These are phyloP conservation scores for Poa pratensis DNA, from an alignment of 176 grass and related monocot genomes.

Conservation along the genomic window DNA sequence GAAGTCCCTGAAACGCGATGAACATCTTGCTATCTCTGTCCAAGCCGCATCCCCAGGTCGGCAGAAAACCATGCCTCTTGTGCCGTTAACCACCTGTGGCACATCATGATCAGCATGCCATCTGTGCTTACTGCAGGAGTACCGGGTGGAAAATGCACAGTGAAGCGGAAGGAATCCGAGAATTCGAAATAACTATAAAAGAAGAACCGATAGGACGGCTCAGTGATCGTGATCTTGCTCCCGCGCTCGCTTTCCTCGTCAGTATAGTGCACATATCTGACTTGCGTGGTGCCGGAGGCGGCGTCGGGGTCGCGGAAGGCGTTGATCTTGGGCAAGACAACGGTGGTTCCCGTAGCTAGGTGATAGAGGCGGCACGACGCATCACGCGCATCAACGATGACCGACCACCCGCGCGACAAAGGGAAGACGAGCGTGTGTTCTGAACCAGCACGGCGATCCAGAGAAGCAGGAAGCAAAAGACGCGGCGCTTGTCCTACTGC, in stretches of 20 bases:
- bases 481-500: neutral
- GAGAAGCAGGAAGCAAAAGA: slow-evolving; percentile 3
- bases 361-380: slow-evolving; percentile 22
- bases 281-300: neutral
- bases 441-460: neutral
- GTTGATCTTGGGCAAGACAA: slow-evolving; percentile 13
- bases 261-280: neutral
- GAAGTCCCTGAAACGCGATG: neutral
- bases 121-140: neutral
- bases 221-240: neutral
- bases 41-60: slow-evolving; percentile 23
- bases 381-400: slow-evolving; percentile 28
- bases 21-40: neutral
- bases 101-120: slow-evolving; percentile 30
- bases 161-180: slow-evolving; percentile 4
- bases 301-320: neutral
- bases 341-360: slow-evolving; percentile 2
- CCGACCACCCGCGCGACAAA: slow-evolving; percentile 7
- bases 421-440: slow-evolving; percentile 23
- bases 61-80: neutral
- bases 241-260: neutral
- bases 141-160: neutral
- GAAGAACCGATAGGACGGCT: neutral
- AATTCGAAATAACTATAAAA: neutral
- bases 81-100: neutral